phyloP scores from a whole-genome alignment of 371 early-diverging fungal species.

The Neoconidiobolus thromboides region DNA sequence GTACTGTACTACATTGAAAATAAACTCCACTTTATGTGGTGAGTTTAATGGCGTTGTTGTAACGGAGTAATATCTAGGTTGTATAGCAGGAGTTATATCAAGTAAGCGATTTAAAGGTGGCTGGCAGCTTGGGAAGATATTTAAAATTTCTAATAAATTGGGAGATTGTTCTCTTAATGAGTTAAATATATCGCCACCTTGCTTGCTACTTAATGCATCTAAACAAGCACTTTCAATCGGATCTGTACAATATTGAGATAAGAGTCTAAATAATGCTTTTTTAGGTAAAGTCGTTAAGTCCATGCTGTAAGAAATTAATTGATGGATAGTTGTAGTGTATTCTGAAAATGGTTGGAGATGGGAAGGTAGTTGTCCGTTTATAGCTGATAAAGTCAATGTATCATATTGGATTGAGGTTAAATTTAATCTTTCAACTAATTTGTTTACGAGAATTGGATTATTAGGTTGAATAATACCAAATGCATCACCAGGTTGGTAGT shows the following conservation, averaged over 20 bases:
- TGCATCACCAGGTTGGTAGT: slow-evolving; percentile 64
- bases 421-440: slow-evolving; percentile 30
- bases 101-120: slow-evolving; percentile 47
- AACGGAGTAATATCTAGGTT: slow-evolving; percentile 77
- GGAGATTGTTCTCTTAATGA: slow-evolving; percentile 41
- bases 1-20: slow-evolving; percentile 74
- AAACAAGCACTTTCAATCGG: neutral
- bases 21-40: slow-evolving; percentile 34
- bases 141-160: slow-evolving; percentile 52
- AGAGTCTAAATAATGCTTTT: neutral
- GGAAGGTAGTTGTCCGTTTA: neutral
- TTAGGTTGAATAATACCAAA: slow-evolving; percentile 71
- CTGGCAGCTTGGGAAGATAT: slow-evolving; percentile 45
- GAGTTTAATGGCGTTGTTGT: slow-evolving; percentile 38
- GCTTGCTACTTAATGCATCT: neutral
- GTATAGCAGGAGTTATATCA: slow-evolving; percentile 53
- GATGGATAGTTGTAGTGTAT: neutral
- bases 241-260: neutral
- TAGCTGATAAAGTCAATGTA: slow-evolving; percentile 11
- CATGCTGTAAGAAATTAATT: neutral
- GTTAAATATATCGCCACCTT: slow-evolving; percentile 41
- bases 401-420: slow-evolving; percentile 17
- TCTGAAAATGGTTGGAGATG: neutral
- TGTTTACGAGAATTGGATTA: slow-evolving; percentile 50
- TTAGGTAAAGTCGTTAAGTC: neutral